phyloP scores from a whole-genome alignment of 305 asterid species.

The Nicotiana rustica region DNA sequence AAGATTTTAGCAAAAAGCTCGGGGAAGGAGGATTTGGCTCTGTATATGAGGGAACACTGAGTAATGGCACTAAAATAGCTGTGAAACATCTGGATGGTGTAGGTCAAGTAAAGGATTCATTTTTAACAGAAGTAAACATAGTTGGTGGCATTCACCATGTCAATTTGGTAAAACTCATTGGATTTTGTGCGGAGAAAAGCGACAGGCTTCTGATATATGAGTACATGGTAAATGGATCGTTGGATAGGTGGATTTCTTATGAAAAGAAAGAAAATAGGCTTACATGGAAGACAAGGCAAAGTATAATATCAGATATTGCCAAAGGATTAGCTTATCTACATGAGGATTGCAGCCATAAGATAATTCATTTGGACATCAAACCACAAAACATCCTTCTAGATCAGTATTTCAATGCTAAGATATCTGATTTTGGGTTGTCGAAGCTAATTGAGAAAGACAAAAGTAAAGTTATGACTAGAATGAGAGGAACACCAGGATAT shows the following conservation, averaged over 20 bases:
- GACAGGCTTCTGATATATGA: conserved; percentile 35
- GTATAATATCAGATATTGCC: too few species aligned
- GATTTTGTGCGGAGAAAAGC: background rate
- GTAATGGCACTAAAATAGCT: conserved; percentile 34
- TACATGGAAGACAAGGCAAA: too few species aligned
- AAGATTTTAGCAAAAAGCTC: too few species aligned
- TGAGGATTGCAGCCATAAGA: conserved; percentile 31
- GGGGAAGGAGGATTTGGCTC: too few species aligned
- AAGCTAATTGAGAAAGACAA: conserved; percentile 31
- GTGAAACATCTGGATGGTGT: conserved; percentile 25
- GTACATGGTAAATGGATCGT: conserved; percentile 39
- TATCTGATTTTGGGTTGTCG: too few species aligned
- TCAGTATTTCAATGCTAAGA: too few species aligned
- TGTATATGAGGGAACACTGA: background rate
- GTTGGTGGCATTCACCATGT: conserved; percentile 12
- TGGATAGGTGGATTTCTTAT: too few species aligned
- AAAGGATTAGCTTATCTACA: background rate
- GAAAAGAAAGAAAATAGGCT: too few species aligned
- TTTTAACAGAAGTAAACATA: conserved; percentile 44
- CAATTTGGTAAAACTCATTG: too few species aligned
- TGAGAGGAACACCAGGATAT: too few species aligned
- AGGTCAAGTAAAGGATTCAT: conserved; percentile 34
- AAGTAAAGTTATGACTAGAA: conserved; percentile 23
- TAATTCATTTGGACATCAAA: too few species aligned
- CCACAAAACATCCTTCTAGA: too few species aligned